Evolutionary conservation across 208 protist species (phyloP).

Genomic region (Acanthamoeba healyi): DNA sequence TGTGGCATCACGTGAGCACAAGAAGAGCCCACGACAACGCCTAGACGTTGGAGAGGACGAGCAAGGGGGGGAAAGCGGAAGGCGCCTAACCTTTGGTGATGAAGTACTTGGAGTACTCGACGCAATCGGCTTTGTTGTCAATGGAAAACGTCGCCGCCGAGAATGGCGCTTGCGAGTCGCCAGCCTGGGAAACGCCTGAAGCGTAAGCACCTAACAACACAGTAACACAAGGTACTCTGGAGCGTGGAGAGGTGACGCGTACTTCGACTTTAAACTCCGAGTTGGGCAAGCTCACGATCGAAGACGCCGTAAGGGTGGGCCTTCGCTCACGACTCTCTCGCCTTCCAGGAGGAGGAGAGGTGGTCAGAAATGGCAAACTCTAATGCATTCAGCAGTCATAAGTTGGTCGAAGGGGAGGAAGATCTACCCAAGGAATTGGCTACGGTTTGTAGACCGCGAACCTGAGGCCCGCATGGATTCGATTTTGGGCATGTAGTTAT

Average conservation of each 20-base stretch:
- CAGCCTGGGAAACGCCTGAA: not conserved
- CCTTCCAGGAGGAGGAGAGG: not conserved
- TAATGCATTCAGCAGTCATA: not conserved
- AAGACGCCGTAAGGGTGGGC: not conserved
- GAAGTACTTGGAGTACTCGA: conserved; percentile 46
- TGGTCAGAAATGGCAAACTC: too few relatives aligned
- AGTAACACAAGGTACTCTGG: not conserved
- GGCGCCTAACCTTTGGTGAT: not conserved
- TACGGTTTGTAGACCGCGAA: not conserved
- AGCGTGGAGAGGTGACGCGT: too few relatives aligned
- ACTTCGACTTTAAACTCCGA: not conserved
- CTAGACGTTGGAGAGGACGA: too few relatives aligned
- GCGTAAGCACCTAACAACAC: too few relatives aligned
- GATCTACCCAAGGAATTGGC: not conserved
- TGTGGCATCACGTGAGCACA: too few relatives aligned
- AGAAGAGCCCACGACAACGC: too few relatives aligned
- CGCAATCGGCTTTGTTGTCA: not conserved
- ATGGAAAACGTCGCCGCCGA: conserved; percentile 7
- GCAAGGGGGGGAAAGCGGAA: not conserved
- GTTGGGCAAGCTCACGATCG: not conserved
- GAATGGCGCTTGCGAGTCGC: conserved; percentile 1
- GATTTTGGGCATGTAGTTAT: not conserved
- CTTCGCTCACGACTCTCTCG: not conserved
- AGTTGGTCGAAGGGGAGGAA: not conserved
- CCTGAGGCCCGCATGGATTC: not conserved